Conservation (phyloP, 2,329 filamentous ascomycete genomes). For the Sarocladiaceae sp. region DNA sequence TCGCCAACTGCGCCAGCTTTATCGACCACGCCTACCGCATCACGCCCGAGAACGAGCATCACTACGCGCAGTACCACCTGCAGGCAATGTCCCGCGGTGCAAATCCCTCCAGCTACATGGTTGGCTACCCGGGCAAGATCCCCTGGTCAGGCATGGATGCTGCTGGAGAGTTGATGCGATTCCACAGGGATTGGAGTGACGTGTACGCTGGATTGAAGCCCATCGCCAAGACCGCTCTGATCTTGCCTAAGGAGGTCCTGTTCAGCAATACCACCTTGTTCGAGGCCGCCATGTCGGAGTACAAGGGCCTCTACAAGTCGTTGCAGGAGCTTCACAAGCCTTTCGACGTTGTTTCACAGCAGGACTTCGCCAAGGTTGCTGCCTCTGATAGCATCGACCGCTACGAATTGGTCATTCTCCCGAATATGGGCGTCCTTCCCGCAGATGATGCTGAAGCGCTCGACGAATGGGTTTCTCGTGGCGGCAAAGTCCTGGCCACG, state of each 20-base stretch:
- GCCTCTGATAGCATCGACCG: slow-evolving; percentile 11
- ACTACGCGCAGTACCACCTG: slow-evolving; percentile 14
- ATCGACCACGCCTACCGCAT: slow-evolving; percentile 14
- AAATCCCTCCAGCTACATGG: slow-evolving; percentile 16
- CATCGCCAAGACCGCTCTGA: slow-evolving; percentile 12
- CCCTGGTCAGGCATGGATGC: slow-evolving; percentile 11
- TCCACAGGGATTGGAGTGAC: slow-evolving; percentile 11
- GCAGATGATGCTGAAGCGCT: slow-evolving; percentile 9
- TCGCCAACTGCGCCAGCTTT: slow-evolving; percentile 13
- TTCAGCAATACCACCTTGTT: slow-evolving; percentile 10
- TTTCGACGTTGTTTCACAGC: slow-evolving; percentile 13
- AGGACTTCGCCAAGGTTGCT: slow-evolving; percentile 9
- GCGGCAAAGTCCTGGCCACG: slow-evolving; percentile 12
- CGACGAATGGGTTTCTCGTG: slow-evolving; percentile 12
- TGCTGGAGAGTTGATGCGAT: slow-evolving; percentile 10
- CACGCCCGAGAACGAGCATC: slow-evolving; percentile 11
- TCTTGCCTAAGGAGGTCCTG: slow-evolving; percentile 7
- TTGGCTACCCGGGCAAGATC: slow-evolving; percentile 14
- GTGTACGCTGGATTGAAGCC: slow-evolving; percentile 13
- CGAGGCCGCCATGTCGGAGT: slow-evolving; percentile 10
- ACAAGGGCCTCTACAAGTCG: slow-evolving; percentile 14
- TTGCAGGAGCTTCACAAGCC: slow-evolving; percentile 15
- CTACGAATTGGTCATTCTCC: slow-evolving; percentile 12
- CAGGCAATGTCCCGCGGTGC: slow-evolving; percentile 14
- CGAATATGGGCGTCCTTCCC: slow-evolving; percentile 11